A percentile compares a stretch with the other conserved stretches of the same genome.
Conservation (phyloP, 1,284 basidiomycete species). For the Earliella scabrosa region DNA sequence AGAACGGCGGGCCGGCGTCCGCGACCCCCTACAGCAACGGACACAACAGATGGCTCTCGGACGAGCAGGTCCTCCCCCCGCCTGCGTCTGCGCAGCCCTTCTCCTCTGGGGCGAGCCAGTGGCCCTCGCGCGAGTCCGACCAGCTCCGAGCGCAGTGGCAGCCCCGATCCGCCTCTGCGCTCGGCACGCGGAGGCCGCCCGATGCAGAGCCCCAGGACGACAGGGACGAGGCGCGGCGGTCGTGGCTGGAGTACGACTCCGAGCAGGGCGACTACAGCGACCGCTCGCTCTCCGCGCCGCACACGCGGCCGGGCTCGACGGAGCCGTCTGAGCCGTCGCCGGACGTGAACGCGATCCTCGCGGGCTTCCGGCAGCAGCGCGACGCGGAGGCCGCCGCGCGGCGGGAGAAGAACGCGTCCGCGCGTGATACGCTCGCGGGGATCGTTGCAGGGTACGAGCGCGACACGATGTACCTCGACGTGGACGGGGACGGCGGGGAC, state of each 20-base stretch:
- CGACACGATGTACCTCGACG: conserved; percentile 28
- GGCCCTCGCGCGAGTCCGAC: conserved; percentile 3
- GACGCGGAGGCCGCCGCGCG: conserved; percentile 6
- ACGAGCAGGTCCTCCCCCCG: conserved; percentile 4
- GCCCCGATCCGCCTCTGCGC: conserved; percentile 29
- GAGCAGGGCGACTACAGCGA: conserved; percentile 17
- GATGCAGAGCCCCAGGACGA: conserved; percentile 2
- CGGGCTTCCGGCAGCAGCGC: conserved; percentile 20
- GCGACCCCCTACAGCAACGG: conserved; percentile 16
- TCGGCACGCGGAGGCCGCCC: conserved; percentile 18
- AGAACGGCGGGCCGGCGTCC: conserved; percentile 7
- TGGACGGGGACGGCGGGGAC: conserved; percentile 34
- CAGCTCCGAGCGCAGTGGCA: conserved; percentile 27
- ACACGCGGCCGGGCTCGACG: conserved; percentile 17
- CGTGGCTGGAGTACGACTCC: conserved; percentile 27
- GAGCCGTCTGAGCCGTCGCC: conserved; percentile 22
- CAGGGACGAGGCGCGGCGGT: conserved; percentile 22
- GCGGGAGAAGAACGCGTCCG: neutral
- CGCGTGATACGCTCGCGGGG: conserved; percentile 21
- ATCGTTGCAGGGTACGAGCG: conserved; percentile 23
- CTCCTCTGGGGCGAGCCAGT: neutral
- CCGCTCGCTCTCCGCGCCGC: conserved; percentile 12
- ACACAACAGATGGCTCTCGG: conserved; percentile 17
- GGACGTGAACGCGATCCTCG: conserved; percentile 25
- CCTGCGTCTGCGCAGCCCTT: conserved; percentile 8